Evolutionary conservation across 139 green algal species (phyloP), one percentile per base, ranked within the genome.

Genomic region (Tetradesmus obliquus): DNA sequence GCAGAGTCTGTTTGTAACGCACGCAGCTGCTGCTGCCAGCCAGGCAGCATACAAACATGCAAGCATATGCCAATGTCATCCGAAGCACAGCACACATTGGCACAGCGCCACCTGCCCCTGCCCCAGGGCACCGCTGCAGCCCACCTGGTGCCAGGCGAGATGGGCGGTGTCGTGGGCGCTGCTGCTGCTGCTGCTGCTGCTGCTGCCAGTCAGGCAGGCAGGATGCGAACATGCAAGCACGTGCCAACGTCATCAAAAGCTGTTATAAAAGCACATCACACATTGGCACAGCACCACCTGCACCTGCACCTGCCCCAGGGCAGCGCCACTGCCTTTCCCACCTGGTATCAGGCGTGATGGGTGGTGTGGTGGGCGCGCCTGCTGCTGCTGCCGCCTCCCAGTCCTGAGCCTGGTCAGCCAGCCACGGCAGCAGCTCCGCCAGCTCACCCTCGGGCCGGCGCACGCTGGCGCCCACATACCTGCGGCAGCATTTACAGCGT

Each of bases 351-450:
- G 87, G 74, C 32, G 22, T 57, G 54, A 91, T 79, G 0, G 74
- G 53, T 82, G 89, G 81, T 7, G 79, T 80, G 66, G 88, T 80
- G 83, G 76, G 55, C 22, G 62, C 81, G 22, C 89, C 89, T 66
- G 81, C 92, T 13, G 93, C 94, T 51, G 96, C 96, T 24, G 93
- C 93, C 0, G 92, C 91, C 93, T 97, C 95, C 90, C 94, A 98
- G 84, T 97, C 96, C 20, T 79, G 51, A 3, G 92, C 93, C 89
- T 98, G 96, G 19, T 97, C 94, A 10, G 88, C 82, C 88, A 96
- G 85, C 95, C 95, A 98, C 22, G 96, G 95, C 86, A 96, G 88
- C 92, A 97, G 85, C 55, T 98, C 96, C 0, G 93, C 94, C 13
- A 94, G 91, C 1, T 93, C 74, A 4, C 96, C 95, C 58, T 96